These are phyloP conservation scores for Mrakia gelida DNA, from an alignment of 768 basidiomycete species.

Conservation along the genomic window DNA sequence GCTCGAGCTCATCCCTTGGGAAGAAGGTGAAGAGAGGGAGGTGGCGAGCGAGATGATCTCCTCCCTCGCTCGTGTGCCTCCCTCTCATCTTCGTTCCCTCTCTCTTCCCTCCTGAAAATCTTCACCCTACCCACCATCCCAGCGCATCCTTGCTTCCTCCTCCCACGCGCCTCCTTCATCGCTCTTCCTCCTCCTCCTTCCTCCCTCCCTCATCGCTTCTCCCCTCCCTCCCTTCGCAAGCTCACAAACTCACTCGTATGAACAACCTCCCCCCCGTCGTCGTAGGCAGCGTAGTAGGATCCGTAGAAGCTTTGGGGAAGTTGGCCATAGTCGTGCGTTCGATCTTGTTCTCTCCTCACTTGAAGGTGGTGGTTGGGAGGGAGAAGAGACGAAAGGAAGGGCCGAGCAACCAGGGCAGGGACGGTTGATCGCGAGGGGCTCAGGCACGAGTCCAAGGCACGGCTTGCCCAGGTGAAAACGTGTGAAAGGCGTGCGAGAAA, in stretches of 20 bases:
- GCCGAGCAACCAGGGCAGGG: too few relatives aligned
- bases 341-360: too few relatives aligned
- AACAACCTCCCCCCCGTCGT: neutral
- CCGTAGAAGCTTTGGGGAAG: neutral
- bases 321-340: neutral
- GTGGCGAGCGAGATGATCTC: neutral
- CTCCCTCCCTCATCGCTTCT: neutral
- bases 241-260: neutral
- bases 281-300: slow-evolving; percentile 7
- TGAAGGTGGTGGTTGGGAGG: too few relatives aligned
- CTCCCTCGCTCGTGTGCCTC: neutral
- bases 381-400: too few relatives aligned
- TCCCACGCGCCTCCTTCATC: neutral
- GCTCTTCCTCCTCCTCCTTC: neutral
- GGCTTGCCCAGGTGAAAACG: too few relatives aligned
- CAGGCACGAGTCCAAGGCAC: too few relatives aligned
- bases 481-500: too few relatives aligned
- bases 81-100: too few relatives aligned
- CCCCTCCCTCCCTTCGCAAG: neutral
- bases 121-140: neutral
- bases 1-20: too few relatives aligned
- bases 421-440: too few relatives aligned
- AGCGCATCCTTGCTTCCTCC: neutral
- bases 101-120: neutral
- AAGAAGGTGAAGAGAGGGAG: neutral